These are phyloP conservation scores for Neopestalotiopsis clavispora DNA, from an alignment of 2,329 filamentous ascomycete genomes.

Conservation along the genomic window DNA sequence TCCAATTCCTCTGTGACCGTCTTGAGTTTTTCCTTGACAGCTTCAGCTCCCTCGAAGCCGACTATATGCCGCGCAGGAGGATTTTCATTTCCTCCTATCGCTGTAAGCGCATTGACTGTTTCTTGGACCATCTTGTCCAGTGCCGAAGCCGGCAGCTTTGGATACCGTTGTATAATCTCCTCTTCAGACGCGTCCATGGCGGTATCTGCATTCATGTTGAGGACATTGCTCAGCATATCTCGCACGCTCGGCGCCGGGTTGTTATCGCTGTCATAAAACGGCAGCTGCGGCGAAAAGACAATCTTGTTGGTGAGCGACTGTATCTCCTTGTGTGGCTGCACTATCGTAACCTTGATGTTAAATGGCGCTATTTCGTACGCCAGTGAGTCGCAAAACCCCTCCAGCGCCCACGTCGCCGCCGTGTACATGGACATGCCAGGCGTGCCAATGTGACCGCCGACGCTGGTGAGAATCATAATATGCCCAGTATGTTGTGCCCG, in stretches of 20 bases:
- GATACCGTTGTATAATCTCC: constrained; percentile 71
- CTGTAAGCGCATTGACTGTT: constrained; percentile 87
- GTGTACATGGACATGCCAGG: constrained; percentile 91
- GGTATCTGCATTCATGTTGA: constrained; percentile 78
- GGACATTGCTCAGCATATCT: constrained; percentile 79
- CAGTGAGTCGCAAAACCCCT: constrained; percentile 93
- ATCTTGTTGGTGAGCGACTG: constrained; percentile 86
- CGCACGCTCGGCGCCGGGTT: constrained; percentile 82
- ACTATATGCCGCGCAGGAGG: constrained; percentile 94
- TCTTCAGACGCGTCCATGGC: constrained; percentile 44
- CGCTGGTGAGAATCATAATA: constrained; percentile 86
- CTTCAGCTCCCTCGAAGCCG: constrained; percentile 82
- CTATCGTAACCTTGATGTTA: constrained; percentile 93
- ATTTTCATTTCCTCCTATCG: constrained; percentile 95
- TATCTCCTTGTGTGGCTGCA: constrained; percentile 95
- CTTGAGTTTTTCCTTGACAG: constrained; percentile 95
- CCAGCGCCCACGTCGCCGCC: constrained; percentile 90
- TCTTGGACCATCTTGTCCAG: constrained; percentile 80
- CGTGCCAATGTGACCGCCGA: constrained; percentile 90
- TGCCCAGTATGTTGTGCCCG: constrained; percentile 83
- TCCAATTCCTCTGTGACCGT: constrained; percentile 95
- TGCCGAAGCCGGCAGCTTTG: constrained; percentile 70
- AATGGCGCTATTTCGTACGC: constrained; percentile 97
- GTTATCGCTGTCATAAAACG: constrained; percentile 64
- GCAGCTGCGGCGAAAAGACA: constrained; percentile 79